These are phyloP conservation scores for Nemania sp. DNA, from an alignment of 2,329 filamentous ascomycete species.

Conservation along the genomic window DNA sequence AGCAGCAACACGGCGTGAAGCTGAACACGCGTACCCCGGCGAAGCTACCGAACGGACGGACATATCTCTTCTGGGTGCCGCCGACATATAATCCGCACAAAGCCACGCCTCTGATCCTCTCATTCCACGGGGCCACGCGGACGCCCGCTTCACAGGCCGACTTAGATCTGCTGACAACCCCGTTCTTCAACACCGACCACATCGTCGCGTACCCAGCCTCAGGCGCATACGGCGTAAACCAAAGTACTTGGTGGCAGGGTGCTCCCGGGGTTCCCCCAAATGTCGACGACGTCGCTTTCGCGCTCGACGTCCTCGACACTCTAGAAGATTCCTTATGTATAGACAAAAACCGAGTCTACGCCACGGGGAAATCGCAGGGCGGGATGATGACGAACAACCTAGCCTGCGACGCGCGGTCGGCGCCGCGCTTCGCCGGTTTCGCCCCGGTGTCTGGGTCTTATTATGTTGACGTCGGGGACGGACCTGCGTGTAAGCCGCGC, in stretches of 20 bases:
- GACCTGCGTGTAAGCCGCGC: slow-evolving; percentile 38
- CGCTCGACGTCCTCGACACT: slow-evolving; percentile 34
- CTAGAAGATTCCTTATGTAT: slow-evolving; percentile 32
- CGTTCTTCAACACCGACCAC: slow-evolving; percentile 27
- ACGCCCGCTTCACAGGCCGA: slow-evolving; percentile 27
- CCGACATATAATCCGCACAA: slow-evolving; percentile 13
- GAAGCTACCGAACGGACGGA: slow-evolving; percentile 15
- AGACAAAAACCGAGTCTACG: slow-evolving; percentile 34
- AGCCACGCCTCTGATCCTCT: slow-evolving; percentile 24
- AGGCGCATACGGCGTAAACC: slow-evolving; percentile 10
- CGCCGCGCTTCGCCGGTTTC: slow-evolving; percentile 34
- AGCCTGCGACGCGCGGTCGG: slow-evolving; percentile 30
- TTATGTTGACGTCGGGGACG: slow-evolving; percentile 30
- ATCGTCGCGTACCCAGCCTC: slow-evolving; percentile 28
- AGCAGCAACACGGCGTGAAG: not conserved
- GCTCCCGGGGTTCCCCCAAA: slow-evolving; percentile 24
- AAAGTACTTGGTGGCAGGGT: slow-evolving; percentile 26
- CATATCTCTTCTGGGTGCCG: slow-evolving; percentile 27
- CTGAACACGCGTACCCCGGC: slow-evolving; percentile 11
- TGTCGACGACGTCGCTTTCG: slow-evolving; percentile 35
- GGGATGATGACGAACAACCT: slow-evolving; percentile 34
- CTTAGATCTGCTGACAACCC: slow-evolving; percentile 26
- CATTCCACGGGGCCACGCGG: slow-evolving; percentile 25
- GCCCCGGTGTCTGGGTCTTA: slow-evolving; percentile 36
- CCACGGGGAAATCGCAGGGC: slow-evolving; percentile 37